Percentiles rank a stretch among this genome's conserved stretches.
Conservation (phyloP, 2,329 filamentous ascomycete genomes). For the Beauveria medogensis region DNA sequence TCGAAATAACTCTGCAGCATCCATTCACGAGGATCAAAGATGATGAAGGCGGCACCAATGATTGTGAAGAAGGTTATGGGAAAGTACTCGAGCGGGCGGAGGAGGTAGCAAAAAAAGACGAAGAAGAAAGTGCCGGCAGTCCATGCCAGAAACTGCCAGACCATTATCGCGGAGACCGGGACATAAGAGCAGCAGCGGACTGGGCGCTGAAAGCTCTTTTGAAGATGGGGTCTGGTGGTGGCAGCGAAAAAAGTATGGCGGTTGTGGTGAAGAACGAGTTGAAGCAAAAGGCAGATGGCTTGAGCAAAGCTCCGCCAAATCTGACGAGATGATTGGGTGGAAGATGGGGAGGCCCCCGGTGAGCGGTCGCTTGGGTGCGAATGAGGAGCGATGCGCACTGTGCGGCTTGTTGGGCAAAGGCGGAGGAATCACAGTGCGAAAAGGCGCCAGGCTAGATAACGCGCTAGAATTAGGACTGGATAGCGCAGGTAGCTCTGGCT, state of each 20-base stretch:
- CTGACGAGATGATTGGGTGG: slow-evolving; percentile 8
- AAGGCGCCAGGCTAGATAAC: background rate
- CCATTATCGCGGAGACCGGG: slow-evolving; percentile 32
- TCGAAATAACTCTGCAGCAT: slow-evolving; percentile 9
- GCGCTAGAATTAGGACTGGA: background rate
- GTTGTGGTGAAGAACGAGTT: background rate
- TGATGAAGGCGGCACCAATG: slow-evolving; percentile 19
- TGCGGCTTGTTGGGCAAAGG: background rate
- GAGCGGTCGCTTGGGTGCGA: background rate
- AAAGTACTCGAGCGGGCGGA: slow-evolving; percentile 20
- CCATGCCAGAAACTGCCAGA: slow-evolving; percentile 34
- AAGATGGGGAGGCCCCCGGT: background rate
- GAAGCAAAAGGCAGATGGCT: slow-evolving; percentile 6
- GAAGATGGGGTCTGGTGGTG: background rate
- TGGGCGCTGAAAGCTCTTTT: slow-evolving; percentile 3
- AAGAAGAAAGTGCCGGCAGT: slow-evolving; percentile 28
- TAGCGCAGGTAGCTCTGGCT: background rate
- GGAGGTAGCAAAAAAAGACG: slow-evolving; percentile 30
- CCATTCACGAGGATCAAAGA: slow-evolving; percentile 13
- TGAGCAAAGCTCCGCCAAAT: slow-evolving; percentile 1
- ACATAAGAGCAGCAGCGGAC: slow-evolving; percentile 8
- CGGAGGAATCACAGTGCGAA: background rate
- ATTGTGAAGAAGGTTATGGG: slow-evolving; percentile 7
- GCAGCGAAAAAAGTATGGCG: background rate
- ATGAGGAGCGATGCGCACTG: background rate